Percentiles rank a stretch among this genome's conserved stretches.
Conservation (phyloP, 208 protist species). For the Trypanosoma boissoni region DNA sequence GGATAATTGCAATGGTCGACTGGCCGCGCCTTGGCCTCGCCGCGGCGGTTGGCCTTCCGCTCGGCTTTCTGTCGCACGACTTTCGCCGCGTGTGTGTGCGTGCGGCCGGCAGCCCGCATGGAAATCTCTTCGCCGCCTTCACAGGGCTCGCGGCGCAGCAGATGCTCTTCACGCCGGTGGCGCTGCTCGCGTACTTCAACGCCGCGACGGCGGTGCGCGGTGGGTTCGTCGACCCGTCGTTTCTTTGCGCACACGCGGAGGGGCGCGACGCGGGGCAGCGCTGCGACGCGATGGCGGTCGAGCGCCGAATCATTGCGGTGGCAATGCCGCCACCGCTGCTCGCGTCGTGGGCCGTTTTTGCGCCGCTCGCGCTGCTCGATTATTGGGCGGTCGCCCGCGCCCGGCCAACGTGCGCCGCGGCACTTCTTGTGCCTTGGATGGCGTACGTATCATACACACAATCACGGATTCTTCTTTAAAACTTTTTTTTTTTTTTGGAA, state of each 20-base stretch:
- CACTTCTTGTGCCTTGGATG: slow-evolving; percentile 55
- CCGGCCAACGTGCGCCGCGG: slow-evolving; percentile 15
- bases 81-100: slow-evolving; percentile 27
- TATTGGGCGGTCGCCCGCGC: slow-evolving; percentile 40
- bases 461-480: slow-evolving; percentile 37
- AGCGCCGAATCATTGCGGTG: slow-evolving; percentile 47
- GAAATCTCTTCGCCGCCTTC: slow-evolving; percentile 31
- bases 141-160: slow-evolving; percentile 61
- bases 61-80: slow-evolving; percentile 23
- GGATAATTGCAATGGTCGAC: slow-evolving; percentile 66
- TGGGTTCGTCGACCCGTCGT: slow-evolving; percentile 52
- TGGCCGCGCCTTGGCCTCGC: slow-evolving; percentile 38
- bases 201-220: slow-evolving; percentile 53
- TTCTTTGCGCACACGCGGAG: slow-evolving; percentile 29
- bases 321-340: slow-evolving; percentile 70
- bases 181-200: slow-evolving; percentile 70
- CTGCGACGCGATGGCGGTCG: slow-evolving; percentile 49
- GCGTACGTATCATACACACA: slow-evolving; percentile 50
- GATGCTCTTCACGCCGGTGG: slow-evolving; percentile 56
- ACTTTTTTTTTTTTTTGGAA: neutral
- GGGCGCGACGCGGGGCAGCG: slow-evolving; percentile 28
- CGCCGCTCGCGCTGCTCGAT: slow-evolving; percentile 38
- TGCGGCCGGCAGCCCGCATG: slow-evolving; percentile 31
- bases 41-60: slow-evolving; percentile 45
- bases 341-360: slow-evolving; percentile 65